phyloP scores from a whole-genome alignment of 805 yeast genomes.

The Wickerhamiella qilinensis region DNA sequence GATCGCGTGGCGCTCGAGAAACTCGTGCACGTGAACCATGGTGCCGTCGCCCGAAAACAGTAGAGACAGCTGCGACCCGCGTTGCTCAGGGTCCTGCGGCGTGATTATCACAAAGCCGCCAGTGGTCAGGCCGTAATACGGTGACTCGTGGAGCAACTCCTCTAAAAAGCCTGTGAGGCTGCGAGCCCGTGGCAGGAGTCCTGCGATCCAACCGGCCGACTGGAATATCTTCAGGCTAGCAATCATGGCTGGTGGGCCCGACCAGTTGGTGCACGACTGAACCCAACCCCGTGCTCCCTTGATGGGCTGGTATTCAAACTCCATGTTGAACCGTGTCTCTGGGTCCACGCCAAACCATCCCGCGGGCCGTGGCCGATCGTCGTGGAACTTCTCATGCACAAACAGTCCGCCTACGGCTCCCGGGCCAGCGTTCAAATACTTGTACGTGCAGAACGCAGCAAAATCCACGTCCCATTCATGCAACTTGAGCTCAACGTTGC shows the following conservation, averaged over 20 bases:
- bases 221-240: conserved; percentile 48
- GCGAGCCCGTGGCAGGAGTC: conserved; percentile 39
- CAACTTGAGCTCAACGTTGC: conserved; percentile 59
- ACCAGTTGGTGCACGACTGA: conserved; percentile 80
- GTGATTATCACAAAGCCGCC: conserved; percentile 54
- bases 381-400: conserved; percentile 38
- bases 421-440: conserved; percentile 83
- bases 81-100: conserved; percentile 36
- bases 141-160: conserved; percentile 29
- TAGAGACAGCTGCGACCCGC: conserved; percentile 79
- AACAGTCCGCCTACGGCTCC: conserved; percentile 84
- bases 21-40: conserved; percentile 44
- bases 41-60: conserved; percentile 35
- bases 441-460: conserved; percentile 91
- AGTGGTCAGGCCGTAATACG: conserved; percentile 25
- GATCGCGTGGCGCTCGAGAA: conserved; percentile 40
- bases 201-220: conserved; percentile 45
- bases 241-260: conserved; percentile 61
- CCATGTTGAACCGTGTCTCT: conserved; percentile 58
- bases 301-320: conserved; percentile 61
- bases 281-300: conserved; percentile 76
- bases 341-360: conserved; percentile 97
- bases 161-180: conserved; percentile 43
- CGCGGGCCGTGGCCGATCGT: conserved; percentile 49
- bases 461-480: conserved; percentile 89